Conservation (phyloP, 2,329 filamentous ascomycete genomes). For the Alternaria consortialis region DNA sequence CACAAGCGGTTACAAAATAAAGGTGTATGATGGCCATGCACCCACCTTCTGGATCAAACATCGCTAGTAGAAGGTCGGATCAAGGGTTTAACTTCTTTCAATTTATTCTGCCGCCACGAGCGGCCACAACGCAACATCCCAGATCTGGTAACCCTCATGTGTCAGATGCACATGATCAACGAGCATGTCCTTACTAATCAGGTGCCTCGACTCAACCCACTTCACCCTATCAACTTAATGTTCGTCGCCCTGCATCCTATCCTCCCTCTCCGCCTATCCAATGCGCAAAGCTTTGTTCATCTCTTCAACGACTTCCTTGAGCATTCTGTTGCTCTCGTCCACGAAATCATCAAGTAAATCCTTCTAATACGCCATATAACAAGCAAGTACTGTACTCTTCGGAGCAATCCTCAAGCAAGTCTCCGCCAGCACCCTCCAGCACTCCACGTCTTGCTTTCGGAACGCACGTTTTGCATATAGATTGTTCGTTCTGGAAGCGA, state of each 20-base stretch:
- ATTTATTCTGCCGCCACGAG: not conserved
- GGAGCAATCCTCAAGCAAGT: slow-evolving; percentile 21
- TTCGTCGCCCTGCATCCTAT: not conserved
- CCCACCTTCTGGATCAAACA: too few species aligned
- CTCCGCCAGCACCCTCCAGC: slow-evolving; percentile 11
- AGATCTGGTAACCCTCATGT: slow-evolving; percentile 20
- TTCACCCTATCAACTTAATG: slow-evolving; percentile 5
- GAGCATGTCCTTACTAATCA: slow-evolving; percentile 16
- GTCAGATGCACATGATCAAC: slow-evolving; percentile 29
- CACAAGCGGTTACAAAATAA: too few species aligned
- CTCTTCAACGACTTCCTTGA: slow-evolving; percentile 16
- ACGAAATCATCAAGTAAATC: slow-evolving; percentile 14
- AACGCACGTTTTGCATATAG: slow-evolving; percentile 12
- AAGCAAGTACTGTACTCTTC: slow-evolving; percentile 13
- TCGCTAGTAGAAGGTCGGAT: too few species aligned
- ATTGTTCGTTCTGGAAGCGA: slow-evolving; percentile 25
- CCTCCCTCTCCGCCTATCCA: not conserved
- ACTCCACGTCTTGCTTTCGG: slow-evolving; percentile 7
- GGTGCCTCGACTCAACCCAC: slow-evolving; percentile 17
- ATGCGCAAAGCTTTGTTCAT: slow-evolving; percentile 1
- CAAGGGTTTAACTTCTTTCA: too few species aligned
- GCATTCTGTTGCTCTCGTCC: slow-evolving; percentile 17
- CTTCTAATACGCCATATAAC: slow-evolving; percentile 16
- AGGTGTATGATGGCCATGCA: too few species aligned
- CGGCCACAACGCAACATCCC: slow-evolving; percentile 17